These are phyloP conservation scores for Alternaria solani DNA, from an alignment of 2,329 filamentous ascomycete species.

Conservation along the genomic window DNA sequence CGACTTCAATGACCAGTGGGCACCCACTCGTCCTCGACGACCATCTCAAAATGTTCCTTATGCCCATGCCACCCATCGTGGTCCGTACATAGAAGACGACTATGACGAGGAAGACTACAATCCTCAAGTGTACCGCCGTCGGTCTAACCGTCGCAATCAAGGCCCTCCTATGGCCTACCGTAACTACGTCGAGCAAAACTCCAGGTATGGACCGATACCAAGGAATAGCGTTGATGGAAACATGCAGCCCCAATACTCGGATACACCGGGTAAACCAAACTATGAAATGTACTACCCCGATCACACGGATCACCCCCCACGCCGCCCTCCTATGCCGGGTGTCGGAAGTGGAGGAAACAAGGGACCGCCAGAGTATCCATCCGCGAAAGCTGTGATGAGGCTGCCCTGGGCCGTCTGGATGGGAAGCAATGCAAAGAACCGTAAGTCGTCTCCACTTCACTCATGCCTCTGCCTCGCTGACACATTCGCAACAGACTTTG, in stretches of 20 bases:
- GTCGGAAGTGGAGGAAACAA: constrained; percentile 14
- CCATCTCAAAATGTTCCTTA: constrained; percentile 17
- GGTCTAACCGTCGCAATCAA: constrained; percentile 28
- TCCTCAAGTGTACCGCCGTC: constrained; percentile 34
- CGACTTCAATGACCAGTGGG: constrained; percentile 18
- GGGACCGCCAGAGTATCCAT: constrained; percentile 31
- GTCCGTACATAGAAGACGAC: constrained; percentile 39
- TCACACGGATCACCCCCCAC: constrained; percentile 27
- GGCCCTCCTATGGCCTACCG: constrained; percentile 38
- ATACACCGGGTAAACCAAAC: constrained; percentile 29
- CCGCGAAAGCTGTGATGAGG: constrained; percentile 50
- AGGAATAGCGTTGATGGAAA: constrained; percentile 26
- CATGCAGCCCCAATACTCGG: constrained; percentile 26
- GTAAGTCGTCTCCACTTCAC: constrained; percentile 21
- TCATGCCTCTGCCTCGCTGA: constrained; percentile 40
- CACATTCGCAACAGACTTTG: constrained; percentile 36
- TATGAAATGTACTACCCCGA: constrained; percentile 36
- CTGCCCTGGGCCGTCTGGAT: constrained; percentile 49
- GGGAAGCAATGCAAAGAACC: constrained; percentile 49
- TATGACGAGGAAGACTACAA: constrained; percentile 40
- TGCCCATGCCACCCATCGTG: constrained; percentile 15
- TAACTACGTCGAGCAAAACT: constrained; percentile 22
- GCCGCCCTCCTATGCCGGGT: constrained; percentile 18
- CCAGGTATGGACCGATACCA: constrained; percentile 25
- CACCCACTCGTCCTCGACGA: constrained; percentile 15